Evolutionary conservation across 1,284 basidiomycete species (phyloP), one percentile per base, ranked within the genome.

Genomic region (Trichosporon coremiiforme): DNA sequence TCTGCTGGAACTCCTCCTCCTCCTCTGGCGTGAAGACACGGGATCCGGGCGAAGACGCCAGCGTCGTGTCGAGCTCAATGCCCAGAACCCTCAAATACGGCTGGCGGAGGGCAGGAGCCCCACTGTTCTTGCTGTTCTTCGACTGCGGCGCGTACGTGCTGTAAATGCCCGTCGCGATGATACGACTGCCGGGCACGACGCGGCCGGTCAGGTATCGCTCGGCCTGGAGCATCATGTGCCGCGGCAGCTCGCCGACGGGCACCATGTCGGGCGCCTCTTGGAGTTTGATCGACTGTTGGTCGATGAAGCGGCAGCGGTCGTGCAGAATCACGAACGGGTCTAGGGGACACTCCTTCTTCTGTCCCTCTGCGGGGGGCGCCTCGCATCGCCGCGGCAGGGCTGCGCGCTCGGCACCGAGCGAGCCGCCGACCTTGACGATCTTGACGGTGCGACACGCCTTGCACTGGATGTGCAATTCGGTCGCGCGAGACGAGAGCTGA

Each of bases 211-310:
- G 85, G 79, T 94, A 91, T 33, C 94, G 86, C 82, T 99, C 97
- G 12, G 90, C 90, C 47, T 93, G 95, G 31, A 99, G 86, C 68
- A 98, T 88, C 87, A 99, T 95, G 83, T 99, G 97, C 55, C 95
- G 86, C 4, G 97, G 97, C 63, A 99, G 86, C 80, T 99, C 97
- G 86, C 97, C 97, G 25, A 98, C 95, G 2, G 97, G 97, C 0
- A 99, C 97, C 94, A 98, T 98, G 82, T 99, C 97, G 0, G 97
- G 97, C 7, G 96, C 95, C 84, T 99, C 97, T 83, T 99, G 97
- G 15, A 99, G 87, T 83, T 99, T 99, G 77, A 99, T 87, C 7
- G 90, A 92, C 84, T 99, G 97, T 77, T 95, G 93, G 81, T 99
- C 97, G 33, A 96, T 91, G 81, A 99, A 99, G 4, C 88, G 86